phyloP scores from a whole-genome alignment of 805 yeast genomes.

The Kodamaea hsintzibuensis region DNA sequence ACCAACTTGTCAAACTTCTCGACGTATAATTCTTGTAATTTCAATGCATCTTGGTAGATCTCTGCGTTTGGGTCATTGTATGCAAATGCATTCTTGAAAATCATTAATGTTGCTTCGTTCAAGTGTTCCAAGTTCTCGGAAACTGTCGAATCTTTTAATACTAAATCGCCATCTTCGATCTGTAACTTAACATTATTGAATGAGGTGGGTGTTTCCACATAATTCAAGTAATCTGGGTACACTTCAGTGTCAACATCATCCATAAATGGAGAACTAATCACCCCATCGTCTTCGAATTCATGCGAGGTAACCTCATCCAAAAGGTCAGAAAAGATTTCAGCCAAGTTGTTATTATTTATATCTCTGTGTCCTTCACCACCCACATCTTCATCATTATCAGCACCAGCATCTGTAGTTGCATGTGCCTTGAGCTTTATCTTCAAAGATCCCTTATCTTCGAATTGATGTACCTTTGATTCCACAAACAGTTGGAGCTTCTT shows the following conservation, averaged over 20 bases:
- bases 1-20: conserved; percentile 36
- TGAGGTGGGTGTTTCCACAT: conserved; percentile 74
- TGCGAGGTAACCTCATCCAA: conserved; percentile 44
- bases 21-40: conserved; percentile 55
- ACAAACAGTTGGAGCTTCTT: conserved; percentile 56
- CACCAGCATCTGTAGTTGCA: conserved; percentile 1
- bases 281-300: conserved; percentile 50
- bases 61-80: conserved; percentile 76
- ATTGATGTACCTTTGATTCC: conserved; percentile 46
- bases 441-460: conserved; percentile 15
- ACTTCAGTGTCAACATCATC: conserved; percentile 68
- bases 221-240: conserved; percentile 79
- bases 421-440: neutral
- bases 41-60: conserved; percentile 69
- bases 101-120: conserved; percentile 54
- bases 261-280: conserved; percentile 69
- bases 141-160: neutral
- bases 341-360: conserved; percentile 21
- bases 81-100: conserved; percentile 75
- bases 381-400: conserved; percentile 19
- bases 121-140: conserved; percentile 50
- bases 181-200: conserved; percentile 57
- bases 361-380: no score
- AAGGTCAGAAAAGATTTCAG: conserved; percentile 22
- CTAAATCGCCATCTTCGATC: conserved; percentile 24